phyloP scores from a whole-genome alignment of 1,139 yeast species.

The Candida buenavistaensis region DNA sequence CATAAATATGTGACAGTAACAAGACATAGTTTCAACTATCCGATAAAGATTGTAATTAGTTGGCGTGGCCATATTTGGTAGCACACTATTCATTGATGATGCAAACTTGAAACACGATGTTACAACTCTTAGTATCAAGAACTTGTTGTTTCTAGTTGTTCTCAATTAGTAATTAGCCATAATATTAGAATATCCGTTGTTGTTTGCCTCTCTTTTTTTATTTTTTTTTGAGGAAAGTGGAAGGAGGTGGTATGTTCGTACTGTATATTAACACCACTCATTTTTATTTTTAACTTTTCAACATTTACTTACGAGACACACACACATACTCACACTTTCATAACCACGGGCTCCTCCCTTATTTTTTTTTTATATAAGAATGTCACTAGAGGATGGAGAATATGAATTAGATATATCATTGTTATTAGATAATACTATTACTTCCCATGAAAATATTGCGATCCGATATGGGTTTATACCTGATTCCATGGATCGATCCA shows the following conservation, averaged over 20 bases:
- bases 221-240: not conserved
- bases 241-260: not conserved
- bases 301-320: not conserved
- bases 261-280: no score
- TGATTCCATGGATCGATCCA: constrained; percentile 40
- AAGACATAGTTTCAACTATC: no score
- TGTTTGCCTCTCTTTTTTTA: no score
- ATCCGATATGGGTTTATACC: constrained; percentile 47
- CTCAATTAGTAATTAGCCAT: no score
- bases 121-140: no score
- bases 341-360: not conserved
- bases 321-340: not conserved
- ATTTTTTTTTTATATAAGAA: constrained; percentile 2
- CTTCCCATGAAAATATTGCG: constrained; percentile 26
- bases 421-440: constrained; percentile 17
- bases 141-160: no score
- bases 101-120: no score
- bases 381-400: constrained; percentile 41
- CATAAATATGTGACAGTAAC: no score
- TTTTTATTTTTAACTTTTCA: not conserved
- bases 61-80: no score
- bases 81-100: no score
- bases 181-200: no score
- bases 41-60: no score
- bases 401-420: constrained; percentile 42